Conservation (phyloP, 495 filamentous ascomycete genomes). For the Amphirosellinia nigrospora region DNA sequence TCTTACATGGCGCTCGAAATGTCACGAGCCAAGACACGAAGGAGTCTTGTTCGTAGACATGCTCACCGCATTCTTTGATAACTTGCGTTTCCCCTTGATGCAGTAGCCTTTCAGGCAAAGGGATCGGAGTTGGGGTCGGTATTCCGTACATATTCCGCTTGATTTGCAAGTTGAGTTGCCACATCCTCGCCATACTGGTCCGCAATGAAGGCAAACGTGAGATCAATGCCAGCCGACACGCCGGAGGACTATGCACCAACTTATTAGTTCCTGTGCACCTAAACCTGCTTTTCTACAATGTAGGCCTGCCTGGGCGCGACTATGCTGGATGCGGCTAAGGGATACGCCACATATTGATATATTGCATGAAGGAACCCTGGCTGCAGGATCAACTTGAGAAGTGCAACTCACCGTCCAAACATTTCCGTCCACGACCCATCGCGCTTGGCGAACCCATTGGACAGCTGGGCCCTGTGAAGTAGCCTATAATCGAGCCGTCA, state of each 20-base stretch:
- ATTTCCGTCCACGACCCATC: conserved; percentile 72
- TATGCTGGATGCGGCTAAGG: background rate
- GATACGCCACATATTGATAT: background rate
- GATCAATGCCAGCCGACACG: conserved; percentile 70
- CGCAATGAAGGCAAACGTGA: conserved; percentile 59
- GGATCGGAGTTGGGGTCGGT: conserved; percentile 44
- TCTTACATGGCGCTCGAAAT: conserved; percentile 2
- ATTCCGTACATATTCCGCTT: conserved; percentile 45
- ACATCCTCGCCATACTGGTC: conserved; percentile 49
- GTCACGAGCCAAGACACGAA: conserved; percentile 18
- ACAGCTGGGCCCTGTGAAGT: conserved; percentile 51
- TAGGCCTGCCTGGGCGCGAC: background rate
- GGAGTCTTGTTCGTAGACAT: background rate
- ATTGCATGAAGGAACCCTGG: background rate
- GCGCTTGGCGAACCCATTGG: conserved; percentile 64
- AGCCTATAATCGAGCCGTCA: conserved; percentile 24
- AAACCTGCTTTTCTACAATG: background rate
- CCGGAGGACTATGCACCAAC: conserved; percentile 47
- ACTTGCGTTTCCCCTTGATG: background rate
- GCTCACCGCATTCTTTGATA: conserved; percentile 8
- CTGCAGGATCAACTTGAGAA: background rate
- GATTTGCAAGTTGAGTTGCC: conserved; percentile 34
- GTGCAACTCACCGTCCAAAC: conserved; percentile 60
- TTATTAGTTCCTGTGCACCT: background rate
- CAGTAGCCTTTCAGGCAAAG: conserved; percentile 33